Evolutionary conservation across 352 stramenopile species (phyloP).

Genomic region (Globisporangium polare): DNA sequence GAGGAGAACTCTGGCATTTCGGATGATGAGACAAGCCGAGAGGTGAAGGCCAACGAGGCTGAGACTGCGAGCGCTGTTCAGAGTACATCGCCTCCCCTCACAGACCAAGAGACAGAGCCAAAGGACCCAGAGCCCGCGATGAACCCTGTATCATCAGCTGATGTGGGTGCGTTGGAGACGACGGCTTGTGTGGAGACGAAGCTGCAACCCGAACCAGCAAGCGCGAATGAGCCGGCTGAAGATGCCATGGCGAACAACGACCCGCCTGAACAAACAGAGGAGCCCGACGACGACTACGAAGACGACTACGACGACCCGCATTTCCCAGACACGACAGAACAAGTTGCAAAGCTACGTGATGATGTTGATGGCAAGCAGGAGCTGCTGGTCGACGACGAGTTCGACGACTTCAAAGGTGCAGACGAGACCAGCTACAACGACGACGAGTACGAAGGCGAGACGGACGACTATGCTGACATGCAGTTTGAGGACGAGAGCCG

Average conservation of each 20-base stretch:
- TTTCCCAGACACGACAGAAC: not conserved
- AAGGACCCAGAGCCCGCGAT: not conserved
- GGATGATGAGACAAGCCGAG: not conserved
- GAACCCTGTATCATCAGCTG: no score
- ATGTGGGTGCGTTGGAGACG: not conserved
- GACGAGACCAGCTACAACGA: constrained; percentile 21
- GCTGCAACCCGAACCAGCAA: not conserved
- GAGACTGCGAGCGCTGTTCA: not conserved
- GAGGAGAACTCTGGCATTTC: not conserved
- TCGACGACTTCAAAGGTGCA: not conserved
- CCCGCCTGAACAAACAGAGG: not conserved
- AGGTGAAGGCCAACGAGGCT: not conserved
- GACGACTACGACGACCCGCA: constrained; percentile 9
- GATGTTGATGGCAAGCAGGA: not conserved
- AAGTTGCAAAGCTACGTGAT: no score
- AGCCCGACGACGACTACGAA: constrained; percentile 12
- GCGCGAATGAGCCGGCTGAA: not conserved
- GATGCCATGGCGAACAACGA: not conserved
- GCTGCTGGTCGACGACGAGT: not conserved
- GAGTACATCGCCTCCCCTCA: not conserved
- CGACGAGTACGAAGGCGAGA: constrained; percentile 5
- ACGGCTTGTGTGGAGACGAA: not conserved
- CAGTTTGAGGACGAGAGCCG: constrained; percentile 20
- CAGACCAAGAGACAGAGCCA: not conserved
- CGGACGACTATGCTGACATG: constrained; percentile 7